A percentile compares a stretch with the other conserved stretches of the same genome.
These are phyloP conservation scores for Botrytis galanthina DNA, from an alignment of 2,329 filamentous ascomycete species.

Conservation along the genomic window DNA sequence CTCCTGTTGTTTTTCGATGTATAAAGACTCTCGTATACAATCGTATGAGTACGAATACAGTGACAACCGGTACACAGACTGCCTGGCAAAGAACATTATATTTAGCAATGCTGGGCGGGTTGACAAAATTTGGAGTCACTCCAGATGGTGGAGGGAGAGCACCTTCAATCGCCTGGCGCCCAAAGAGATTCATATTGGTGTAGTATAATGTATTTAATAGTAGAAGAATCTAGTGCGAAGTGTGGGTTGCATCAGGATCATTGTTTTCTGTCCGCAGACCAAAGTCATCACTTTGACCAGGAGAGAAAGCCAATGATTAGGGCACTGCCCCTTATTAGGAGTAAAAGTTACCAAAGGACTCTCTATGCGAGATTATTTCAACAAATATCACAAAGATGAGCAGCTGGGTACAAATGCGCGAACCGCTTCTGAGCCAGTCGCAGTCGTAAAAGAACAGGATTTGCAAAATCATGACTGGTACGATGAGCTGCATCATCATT, in stretches of 20 bases:
- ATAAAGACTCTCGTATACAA: neutral
- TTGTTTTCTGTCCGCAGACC: neutral
- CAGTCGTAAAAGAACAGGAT: neutral
- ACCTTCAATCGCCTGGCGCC: neutral
- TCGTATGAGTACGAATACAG: neutral
- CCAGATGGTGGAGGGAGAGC: neutral
- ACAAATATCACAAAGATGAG: neutral
- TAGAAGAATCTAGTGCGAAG: neutral
- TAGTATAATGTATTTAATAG: no score
- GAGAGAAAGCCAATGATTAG: neutral
- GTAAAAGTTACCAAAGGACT: neutral
- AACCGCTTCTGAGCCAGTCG: neutral
- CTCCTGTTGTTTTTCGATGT: neutral
- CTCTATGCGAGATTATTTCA: neutral
- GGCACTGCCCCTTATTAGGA: neutral
- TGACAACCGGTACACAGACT: neutral
- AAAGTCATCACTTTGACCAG: neutral
- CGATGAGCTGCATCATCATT: neutral
- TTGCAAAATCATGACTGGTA: neutral
- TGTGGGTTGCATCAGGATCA: neutral
- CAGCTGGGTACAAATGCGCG: neutral
- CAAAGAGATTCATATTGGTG: neutral
- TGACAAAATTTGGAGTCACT: neutral
- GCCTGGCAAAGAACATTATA: slow-evolving; percentile 3
- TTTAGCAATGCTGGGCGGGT: neutral